Evolutionary conservation across 345 rosid genomes (phyloP).

Genomic region (Erodium maritimum): DNA sequence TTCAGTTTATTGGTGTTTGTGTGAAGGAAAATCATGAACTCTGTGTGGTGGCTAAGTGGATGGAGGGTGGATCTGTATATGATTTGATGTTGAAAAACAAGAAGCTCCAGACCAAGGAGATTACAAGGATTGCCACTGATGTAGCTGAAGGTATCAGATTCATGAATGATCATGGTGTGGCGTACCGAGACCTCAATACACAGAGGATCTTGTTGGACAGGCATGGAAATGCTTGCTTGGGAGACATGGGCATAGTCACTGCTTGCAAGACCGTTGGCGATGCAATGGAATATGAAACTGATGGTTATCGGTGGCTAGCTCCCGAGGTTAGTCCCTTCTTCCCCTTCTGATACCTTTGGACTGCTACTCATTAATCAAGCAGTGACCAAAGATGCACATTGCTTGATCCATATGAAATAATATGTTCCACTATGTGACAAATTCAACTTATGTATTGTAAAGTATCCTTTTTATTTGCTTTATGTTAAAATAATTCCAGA

Average conservation of each 20-base stretch:
- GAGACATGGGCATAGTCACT: constrained; percentile 74
- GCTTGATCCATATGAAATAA: no score
- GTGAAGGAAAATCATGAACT: constrained; percentile 81
- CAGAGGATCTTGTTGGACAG: constrained; percentile 66
- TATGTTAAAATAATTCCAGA: no score
- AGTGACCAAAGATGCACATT: background rate
- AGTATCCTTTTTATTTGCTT: no score
- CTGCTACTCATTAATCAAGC: no score
- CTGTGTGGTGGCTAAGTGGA: constrained; percentile 76
- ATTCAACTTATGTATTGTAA: no score
- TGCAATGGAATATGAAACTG: constrained; percentile 86
- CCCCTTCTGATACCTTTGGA: constrained; percentile 1
- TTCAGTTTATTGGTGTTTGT: constrained; percentile 75
- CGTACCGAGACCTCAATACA: constrained; percentile 73
- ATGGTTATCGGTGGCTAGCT: constrained; percentile 97
- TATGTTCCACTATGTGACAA: no score
- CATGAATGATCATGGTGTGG: constrained; percentile 73
- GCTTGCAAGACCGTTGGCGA: constrained; percentile 85
- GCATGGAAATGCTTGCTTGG: constrained; percentile 79
- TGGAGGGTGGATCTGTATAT: constrained; percentile 86
- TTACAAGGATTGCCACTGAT: constrained; percentile 58
- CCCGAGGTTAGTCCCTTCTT: constrained; percentile 66
- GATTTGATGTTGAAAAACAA: constrained; percentile 66
- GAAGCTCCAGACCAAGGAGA: constrained; percentile 69
- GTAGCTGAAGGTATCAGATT: constrained; percentile 77